Base-by-base conservation (phyloP, 495 filamentous ascomycete genomes). In the Hypoxylon fragiforme region DNA sequence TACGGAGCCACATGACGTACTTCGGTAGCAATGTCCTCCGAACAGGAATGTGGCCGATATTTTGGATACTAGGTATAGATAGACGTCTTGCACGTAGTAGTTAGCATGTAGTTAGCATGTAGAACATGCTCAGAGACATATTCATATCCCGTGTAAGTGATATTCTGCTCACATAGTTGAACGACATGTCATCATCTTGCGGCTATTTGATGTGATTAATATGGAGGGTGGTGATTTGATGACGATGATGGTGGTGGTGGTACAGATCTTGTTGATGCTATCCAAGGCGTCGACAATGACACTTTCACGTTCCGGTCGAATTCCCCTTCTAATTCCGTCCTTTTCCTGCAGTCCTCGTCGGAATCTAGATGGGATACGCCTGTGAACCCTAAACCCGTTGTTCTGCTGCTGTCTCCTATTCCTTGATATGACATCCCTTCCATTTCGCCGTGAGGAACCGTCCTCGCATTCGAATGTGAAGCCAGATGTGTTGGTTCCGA, bases 391-490 rank as follows among this genome's bases (percentile, higher is more conserved):
- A 15, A 14, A 8, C 50, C 44, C 22, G 28, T 39, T 7, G 38
- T 44, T 26, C 54, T 38, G 14, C 15, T 14, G 13, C 46, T 48
- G 24, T 45, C 39, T 13, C 50, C 42, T 43, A 54, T 42, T 13
- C 3, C 16, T 43, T 40, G 36, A 40, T 24, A 50, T 31, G 35
- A 4, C 7, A 32, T 46, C 12, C 46, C 58, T 16, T 62, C 58
- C 58, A 62, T 62, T 43, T 62, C 58, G 3, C 54, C 59, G 16
- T 57, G 59, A 28, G 59, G 54, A 30, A 62, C 34, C 7, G 59
- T 62, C 30, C 34, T 39, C n/a, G 54, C 48, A 18, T 48, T 20
- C 7, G 56, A 35, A 16, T 57, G 54, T 31, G 44, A 46, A 40
- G 9, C 26, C 7, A 44, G 34, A 14, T 38, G 26, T 19, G 44